Base-by-base conservation (phyloP, 495 filamentous ascomycete species). In the Hypoxylon fuscum region DNA sequence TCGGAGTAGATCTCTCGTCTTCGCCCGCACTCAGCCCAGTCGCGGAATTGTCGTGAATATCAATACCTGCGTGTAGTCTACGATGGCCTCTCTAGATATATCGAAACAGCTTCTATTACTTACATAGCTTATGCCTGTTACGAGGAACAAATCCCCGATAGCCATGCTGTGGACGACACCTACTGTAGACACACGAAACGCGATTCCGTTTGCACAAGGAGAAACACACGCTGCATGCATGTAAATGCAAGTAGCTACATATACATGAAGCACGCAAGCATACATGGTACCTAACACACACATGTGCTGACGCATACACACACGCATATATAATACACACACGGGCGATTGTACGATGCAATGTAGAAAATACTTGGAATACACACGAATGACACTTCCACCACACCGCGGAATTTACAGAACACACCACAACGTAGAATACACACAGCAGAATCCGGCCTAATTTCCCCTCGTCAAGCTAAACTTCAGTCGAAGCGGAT, bases 191-290 rank as follows among this genome's bases (percentile, higher is more conserved):
- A 55, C 57, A 66, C 55, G 51, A 58, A 68, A 61, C 55, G 53
- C 59, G 62, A 55, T 22, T 38, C 59, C 56, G 69, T 72, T 72
- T 72, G 69, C 66, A 67, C 56, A 49, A 64, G 60, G 51, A 62
- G 55, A 67, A 53, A 61, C 57, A 45, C 21, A 61, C 41, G 47
- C 63, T 11, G 55, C 52, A 72, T 69, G 55, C 50, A 59, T 59
- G 32, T 14, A 31, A 14, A 31, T 55, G 55, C 56, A 71, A 53
- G 59, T 34, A 50, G 46, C 27, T 62, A 53, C 22, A 54, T 60
- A 40, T 63, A 64, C 53, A 66, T 54, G 57, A 51, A 55, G 56
- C 53, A 62, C 46, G 43, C 55, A 51, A 35, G 45, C 48, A 67
- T 55, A 44, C 23, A 54, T 41, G 44, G 15, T 15, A 59, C 44